phyloP scores from a whole-genome alignment of 2,329 filamentous ascomycete species.

The Talaromyces sp. region DNA sequence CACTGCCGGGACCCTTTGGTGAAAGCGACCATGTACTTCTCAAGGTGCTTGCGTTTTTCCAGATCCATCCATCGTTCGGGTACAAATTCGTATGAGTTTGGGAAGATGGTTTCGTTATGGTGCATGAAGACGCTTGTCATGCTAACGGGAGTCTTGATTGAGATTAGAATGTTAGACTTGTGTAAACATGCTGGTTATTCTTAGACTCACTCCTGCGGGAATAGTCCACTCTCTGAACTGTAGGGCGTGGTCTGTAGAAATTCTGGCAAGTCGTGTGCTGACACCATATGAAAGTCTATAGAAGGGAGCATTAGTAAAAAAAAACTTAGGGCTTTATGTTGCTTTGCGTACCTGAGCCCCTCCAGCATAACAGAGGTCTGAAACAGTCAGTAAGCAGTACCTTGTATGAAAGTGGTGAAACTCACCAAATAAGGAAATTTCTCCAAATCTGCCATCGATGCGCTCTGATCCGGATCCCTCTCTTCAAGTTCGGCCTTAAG shows the following conservation, averaged over 20 bases:
- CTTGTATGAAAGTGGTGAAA: background rate
- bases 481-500: slow-evolving; percentile 22
- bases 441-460: slow-evolving; percentile 26
- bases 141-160: slow-evolving; percentile 22
- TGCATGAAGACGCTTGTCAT: slow-evolving; percentile 24
- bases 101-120: slow-evolving; percentile 22
- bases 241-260: slow-evolving; percentile 20
- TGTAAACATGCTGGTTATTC: background rate
- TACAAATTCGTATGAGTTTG: slow-evolving; percentile 20
- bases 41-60: slow-evolving; percentile 17
- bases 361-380: slow-evolving; percentile 29
- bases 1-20: slow-evolving; percentile 22
- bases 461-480: slow-evolving; percentile 18
- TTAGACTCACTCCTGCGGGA: slow-evolving; percentile 19
- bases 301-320: background rate
- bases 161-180: background rate
- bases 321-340: background rate
- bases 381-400: background rate
- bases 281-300: slow-evolving; percentile 31
- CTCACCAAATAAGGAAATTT: slow-evolving; percentile 29
- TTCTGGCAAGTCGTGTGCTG: slow-evolving; percentile 22
- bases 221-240: slow-evolving; percentile 19
- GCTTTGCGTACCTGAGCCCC: slow-evolving; percentile 24
- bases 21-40: slow-evolving; percentile 23
- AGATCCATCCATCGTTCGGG: slow-evolving; percentile 23